phyloP scores from a whole-genome alignment of 805 yeast species.

The Saturnispora kantuleensis region DNA sequence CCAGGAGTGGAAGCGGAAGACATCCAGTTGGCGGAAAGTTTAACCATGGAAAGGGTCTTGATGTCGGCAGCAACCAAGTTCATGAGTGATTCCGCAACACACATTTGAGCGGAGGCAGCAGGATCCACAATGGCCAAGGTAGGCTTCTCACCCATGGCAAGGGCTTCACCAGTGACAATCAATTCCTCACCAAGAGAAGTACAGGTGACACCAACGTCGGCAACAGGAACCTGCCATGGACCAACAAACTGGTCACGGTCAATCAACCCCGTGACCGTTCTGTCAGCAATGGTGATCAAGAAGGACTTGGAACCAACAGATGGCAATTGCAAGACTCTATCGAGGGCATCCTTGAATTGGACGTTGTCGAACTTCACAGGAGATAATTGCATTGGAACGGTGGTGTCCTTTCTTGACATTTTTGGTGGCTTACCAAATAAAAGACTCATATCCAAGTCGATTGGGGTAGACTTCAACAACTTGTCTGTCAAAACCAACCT shows the following conservation, averaged over 20 bases:
- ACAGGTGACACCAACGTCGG: constrained; percentile 94
- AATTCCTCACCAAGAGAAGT: constrained; percentile 74
- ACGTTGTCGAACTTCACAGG: constrained; percentile 28
- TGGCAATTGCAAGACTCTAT: constrained; percentile 80
- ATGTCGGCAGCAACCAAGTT: constrained; percentile 88
- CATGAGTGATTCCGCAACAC: constrained; percentile 88
- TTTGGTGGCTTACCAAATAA: constrained; percentile 97
- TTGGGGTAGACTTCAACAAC: constrained; percentile 71
- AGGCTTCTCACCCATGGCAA: constrained; percentile 97
- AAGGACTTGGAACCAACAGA: constrained; percentile 92
- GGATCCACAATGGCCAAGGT: constrained; percentile 79
- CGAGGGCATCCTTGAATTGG: constrained; percentile 53
- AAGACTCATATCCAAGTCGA: constrained; percentile 90
- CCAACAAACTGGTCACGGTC: constrained; percentile 99
- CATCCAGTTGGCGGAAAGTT: constrained; percentile 98
- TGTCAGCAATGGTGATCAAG: constrained; percentile 95
- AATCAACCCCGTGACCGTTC: constrained; percentile 92
- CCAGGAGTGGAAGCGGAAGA: constrained; percentile 91
- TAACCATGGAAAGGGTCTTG: constrained; percentile 59
- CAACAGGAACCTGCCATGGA: constrained; percentile 99
- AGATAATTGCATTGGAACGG: constrained; percentile 46
- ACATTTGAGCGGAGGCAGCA: constrained; percentile 86
- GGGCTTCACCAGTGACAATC: constrained; percentile 83
- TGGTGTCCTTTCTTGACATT: constrained; percentile 66
- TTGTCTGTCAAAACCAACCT: constrained; percentile 74